Evolutionary conservation across 495 filamentous ascomycete genomes (phyloP), one percentile per base, ranked within the genome.

Genomic region (Astrothelium subdiscretum): DNA sequence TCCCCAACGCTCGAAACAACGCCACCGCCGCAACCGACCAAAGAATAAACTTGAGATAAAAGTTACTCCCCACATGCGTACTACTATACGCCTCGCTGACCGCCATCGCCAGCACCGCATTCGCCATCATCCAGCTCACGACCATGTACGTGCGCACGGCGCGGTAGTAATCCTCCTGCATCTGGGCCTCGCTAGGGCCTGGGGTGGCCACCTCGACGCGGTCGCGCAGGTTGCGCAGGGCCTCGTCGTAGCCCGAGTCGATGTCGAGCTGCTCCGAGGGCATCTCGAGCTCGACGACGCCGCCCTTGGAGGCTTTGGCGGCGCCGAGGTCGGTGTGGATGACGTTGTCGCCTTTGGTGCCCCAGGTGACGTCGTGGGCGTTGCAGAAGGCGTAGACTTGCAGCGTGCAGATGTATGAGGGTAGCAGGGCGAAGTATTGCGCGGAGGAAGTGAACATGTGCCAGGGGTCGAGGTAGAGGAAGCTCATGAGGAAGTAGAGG

Each of bases 361-460:
- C 94, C 94, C 94, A 98, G 3, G 92, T 95, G 13, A 98, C 91
- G 76, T 98, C 94, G 81, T 98, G 94, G 42, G 94, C 95, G 80
- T 99, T 99, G 80, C 94, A 99, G 74, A 99, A 97, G 38, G 94
- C 94, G 78, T 99, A 99, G 42, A 97, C 91, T 74, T 97, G 95
- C 31, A 99, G 78, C 0, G 90, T 97, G 80, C 94, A 97, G 75
- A 99, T 95, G 77, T 97, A 99, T 54, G 78, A 83, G 0, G 94
- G 94, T 27, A 99, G 79, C 31, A 99, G 83, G 57, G 90, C 80
- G 70, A 97, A 96, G 78, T 99, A 99, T 73, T 96, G 92, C n/a
- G 81, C 81, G 0, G 89, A 86, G 1, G 84, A 89, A 31, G 95
- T 99, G 76, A 97, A 89, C 91, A 99, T 95, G 78, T 99, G 94